Base-by-base conservation (phyloP, 306 rosid genomes). In the Rosa rugosa region DNA sequence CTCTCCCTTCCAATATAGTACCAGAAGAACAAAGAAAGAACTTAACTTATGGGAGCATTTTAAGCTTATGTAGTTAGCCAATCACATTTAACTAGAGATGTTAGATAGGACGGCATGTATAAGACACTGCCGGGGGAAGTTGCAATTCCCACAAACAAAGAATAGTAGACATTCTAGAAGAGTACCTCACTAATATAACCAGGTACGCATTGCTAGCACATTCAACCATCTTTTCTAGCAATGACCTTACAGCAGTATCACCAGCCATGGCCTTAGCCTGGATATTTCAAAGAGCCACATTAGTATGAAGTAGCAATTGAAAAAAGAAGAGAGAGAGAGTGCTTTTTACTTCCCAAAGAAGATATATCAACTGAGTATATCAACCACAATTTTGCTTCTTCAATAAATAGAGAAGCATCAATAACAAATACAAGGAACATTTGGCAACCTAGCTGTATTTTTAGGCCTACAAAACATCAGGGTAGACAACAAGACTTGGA, bases 251-350 rank as follows among this genome's bases (percentile, higher is more conserved):
- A 75, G 92, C 88, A 80, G 82, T 88, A 86, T 95, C 98, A 79
- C 99, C 99, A 69, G 98, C 98, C 99, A 95, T 91, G 84, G 99
- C 99, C 92, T 92, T 95, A 78, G 97, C 99, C 99, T 95, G 81
- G 31, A 86, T 64, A 75, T 75, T 80, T 49, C 31, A 75, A 42
- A 69, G 65, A 45, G 17, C 68, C 9, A 23, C 54, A 60, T 70
- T 34, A 56, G 69, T 46, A 46, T 27, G 64, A 41, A 67, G 11
- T 36, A 49, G 68, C 44, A 59, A 34, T 10, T 27, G 3, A 11
- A 25, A 27, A 57, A 57, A 8, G 13, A 57, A 9, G 34, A 60
- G 7, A 22, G 1, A 7, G 47, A 2, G 2, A 27, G 27, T 2
- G 50, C 27, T 27, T 27, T 27, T 27, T 27, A 31, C 23, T 40